Base-by-base conservation (phyloP, 176 grass and related monocot species). In the Oryza rufipogon region DNA sequence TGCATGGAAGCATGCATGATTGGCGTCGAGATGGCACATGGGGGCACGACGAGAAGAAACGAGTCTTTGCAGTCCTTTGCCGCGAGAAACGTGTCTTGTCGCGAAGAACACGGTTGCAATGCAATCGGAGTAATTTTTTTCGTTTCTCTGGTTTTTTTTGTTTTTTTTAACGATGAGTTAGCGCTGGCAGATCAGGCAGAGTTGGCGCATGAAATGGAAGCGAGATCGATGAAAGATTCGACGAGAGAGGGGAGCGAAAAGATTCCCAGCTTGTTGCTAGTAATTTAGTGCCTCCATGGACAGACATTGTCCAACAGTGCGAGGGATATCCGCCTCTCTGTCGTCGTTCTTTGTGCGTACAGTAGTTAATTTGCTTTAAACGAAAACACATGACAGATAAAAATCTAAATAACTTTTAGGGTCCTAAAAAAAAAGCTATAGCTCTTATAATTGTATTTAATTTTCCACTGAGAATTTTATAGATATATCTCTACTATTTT, bases 41-140 rank as follows among this genome's bases (percentile, higher is more conserved):
- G 65, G 45, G 33, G 1, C 45, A 8, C 13, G 49, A 11, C 52
- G 48, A 41, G 39, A 39, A 68, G 68, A 66, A 42, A 28, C 68
- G 46, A 65, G 56, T 45, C 69, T 23, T 54, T 19, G 68, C 41
- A 22, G 23, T 66, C 76, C 70, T 70, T 77, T 77, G n/a, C 84
- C 73, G 78, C 78, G 85, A 88, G 86, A 92, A 91, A 77, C 88
- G 83, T 86, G 93, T 85, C 88, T 42, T 89, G 90, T 89, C 93
- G 71, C 83, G 73, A n/a, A 63, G 58, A 63, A 11, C 49, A 49
- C 39, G 7, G 4, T 19, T 63, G 39, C 20, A 22, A 8, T 58
- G 39, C 20, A 22, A 2, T 58, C 10, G 11, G 11, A 49, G 2
- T 54, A 11, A 52, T 52, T 16, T 47, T 48, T 48, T 6, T 38